These are phyloP conservation scores for Kitagawia praeruptora DNA, from an alignment of 129 eudicot genomes.

Conservation along the genomic window DNA sequence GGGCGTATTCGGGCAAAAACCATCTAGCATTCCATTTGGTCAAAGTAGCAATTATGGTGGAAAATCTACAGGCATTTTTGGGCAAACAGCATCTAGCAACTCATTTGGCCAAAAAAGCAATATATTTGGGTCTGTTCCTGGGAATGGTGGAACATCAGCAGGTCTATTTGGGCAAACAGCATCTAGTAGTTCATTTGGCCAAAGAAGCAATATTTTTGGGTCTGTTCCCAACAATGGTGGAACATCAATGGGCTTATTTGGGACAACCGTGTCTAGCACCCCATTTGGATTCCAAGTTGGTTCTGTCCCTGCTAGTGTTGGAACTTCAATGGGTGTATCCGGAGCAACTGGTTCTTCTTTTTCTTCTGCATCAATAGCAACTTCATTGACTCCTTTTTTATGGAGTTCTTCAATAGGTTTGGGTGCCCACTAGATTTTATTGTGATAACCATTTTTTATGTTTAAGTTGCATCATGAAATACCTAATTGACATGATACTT, in stretches of 20 bases:
- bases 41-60: background rate
- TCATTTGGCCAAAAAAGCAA: background rate
- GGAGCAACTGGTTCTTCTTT: background rate
- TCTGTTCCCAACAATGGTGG: no score
- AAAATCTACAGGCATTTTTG: background rate
- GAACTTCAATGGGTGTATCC: background rate
- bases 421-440: background rate
- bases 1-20: no score
- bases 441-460: background rate
- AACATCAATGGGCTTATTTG: background rate
- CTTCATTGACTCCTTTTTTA: slow-evolving; percentile 2
- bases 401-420: slow-evolving; percentile 9
- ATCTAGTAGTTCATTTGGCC: background rate
- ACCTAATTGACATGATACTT: background rate
- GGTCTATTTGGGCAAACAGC: background rate
- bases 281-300: background rate
- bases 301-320: background rate
- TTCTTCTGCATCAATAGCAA: background rate
- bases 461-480: background rate
- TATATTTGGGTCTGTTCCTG: background rate
- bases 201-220: background rate
- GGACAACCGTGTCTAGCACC: background rate
- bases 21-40: background rate
- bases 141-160: background rate
- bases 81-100: background rate